Conservation (phyloP, 768 basidiomycete genomes). For the Macrolepiota albuminosa region DNA sequence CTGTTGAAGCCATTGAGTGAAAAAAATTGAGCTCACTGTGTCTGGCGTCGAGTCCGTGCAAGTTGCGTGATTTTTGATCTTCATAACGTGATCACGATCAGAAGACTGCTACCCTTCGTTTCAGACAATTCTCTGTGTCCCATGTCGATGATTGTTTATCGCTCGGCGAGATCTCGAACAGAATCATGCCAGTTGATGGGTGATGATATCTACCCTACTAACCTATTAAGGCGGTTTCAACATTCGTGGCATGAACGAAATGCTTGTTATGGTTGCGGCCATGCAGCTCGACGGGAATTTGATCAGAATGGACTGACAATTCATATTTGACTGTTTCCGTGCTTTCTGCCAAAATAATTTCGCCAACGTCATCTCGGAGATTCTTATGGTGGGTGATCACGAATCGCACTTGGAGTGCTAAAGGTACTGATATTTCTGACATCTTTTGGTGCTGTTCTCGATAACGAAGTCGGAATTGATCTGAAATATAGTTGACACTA, state of each 20-base stretch:
- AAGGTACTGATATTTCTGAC: neutral
- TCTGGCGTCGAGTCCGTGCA: neutral
- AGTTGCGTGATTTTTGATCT: constrained; percentile 5
- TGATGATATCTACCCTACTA: neutral
- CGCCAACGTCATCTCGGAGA: neutral
- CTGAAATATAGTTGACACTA: no score
- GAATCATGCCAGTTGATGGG: neutral
- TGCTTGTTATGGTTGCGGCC: neutral
- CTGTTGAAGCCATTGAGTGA: constrained; percentile 8
- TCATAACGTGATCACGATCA: constrained; percentile 5
- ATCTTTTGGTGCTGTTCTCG: neutral
- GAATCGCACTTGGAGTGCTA: neutral
- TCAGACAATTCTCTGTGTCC: neutral
- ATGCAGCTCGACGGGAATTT: neutral
- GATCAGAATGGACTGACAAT: neutral
- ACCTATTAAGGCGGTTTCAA: neutral
- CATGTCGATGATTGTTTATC: neutral
- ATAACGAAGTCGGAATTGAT: neutral
- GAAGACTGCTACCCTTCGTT: neutral
- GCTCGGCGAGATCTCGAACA: neutral
- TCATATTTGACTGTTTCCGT: neutral
- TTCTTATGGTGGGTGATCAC: neutral
- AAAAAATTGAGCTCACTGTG: constrained; percentile 1
- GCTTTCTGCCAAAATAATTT: neutral
- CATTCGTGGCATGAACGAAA: neutral